A percentile compares a stretch with the other conserved stretches of the same genome.
These are phyloP conservation scores for Calocybe gambosa DNA, from an alignment of 1,284 basidiomycete species.

Conservation along the genomic window DNA sequence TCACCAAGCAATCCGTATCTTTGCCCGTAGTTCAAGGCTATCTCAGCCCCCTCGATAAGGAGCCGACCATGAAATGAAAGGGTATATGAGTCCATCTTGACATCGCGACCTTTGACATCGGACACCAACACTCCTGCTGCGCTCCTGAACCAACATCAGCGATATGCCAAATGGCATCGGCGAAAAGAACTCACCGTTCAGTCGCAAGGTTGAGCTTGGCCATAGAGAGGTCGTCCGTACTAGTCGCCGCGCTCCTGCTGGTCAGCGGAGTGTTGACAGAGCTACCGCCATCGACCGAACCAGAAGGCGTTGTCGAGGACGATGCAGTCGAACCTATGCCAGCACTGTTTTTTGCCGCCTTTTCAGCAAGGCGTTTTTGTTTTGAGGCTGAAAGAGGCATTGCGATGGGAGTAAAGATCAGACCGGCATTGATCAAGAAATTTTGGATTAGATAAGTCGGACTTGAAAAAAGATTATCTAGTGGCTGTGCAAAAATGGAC, in stretches of 20 bases:
- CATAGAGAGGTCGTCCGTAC: constrained; percentile 78
- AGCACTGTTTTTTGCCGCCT: constrained; percentile 79
- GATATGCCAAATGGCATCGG: constrained; percentile 6
- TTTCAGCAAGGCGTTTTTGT: constrained; percentile 85
- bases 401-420: constrained; percentile 13
- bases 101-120: constrained; percentile 88
- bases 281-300: constrained; percentile 53
- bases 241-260: constrained; percentile 66
- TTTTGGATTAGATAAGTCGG: constrained; percentile 31
- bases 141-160: constrained; percentile 46
- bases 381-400: constrained; percentile 79
- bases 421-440: constrained; percentile 18
- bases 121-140: constrained; percentile 90
- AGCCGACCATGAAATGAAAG: constrained; percentile 97
- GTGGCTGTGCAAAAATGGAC: no score
- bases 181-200: constrained; percentile 54
- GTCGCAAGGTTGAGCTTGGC: constrained; percentile 84
- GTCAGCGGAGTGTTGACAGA: constrained; percentile 74
- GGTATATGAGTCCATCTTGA: constrained; percentile 96
- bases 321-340: constrained; percentile 42
- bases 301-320: constrained; percentile 56
- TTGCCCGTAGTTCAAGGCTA: constrained; percentile 95
- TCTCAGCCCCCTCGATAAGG: constrained; percentile 85
- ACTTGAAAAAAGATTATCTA: constrained; percentile 17
- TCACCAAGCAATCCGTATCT: constrained; percentile 94